Evolutionary conservation across 1,284 basidiomycete genomes (phyloP), one percentile per base, ranked within the genome.

Genomic region (Ceratobasidium sp.): DNA sequence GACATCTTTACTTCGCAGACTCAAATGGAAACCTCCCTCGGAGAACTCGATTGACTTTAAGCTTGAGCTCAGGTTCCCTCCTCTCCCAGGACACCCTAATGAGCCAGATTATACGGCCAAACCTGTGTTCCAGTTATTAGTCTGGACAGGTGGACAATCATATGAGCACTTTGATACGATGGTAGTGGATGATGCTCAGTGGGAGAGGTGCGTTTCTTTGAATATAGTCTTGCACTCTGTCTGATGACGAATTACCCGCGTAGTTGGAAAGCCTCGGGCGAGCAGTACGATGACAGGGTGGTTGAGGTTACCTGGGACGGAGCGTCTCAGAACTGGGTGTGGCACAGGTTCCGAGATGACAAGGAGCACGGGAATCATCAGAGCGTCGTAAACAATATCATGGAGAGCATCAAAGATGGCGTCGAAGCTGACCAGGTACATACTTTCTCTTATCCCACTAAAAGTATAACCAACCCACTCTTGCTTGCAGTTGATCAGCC

Each of bases 21-120:
- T 98, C 77, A 99, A 99, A 81, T 99, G 98, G 98, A 99, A 99
- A 82, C 96, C 97, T 0, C 96, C 98, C 2, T 93, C 92, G 1
- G 98, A 99, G 79, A 99, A 99, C 81, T 96, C 95, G 2, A 93
- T 99, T 79, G 98, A 99, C 82, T 99, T 99, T 85, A 95, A 95
- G 80, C 89, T 99, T 14, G 87, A 96, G 66, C 85, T 99, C 21
- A 89, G 94, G 44, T 99, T 99, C 80, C 96, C 97, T 1, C 89
- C 95, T 1, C 81, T 82, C 32, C 80, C 79, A 8, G 82, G 83
- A 35, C 81, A 89, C 73, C 85, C 87, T 0, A 77, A 81, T 7
- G 82, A 89, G 78, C 92, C 94, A 0, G 95, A 99, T 79, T 92
- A 91, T 75, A 84, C 84, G 69, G 90, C 90, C 9, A 98, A 96